Evolutionary conservation across 768 basidiomycete genomes (phyloP), one percentile per base, ranked within the genome.

Genomic region (Mycena galopus): DNA sequence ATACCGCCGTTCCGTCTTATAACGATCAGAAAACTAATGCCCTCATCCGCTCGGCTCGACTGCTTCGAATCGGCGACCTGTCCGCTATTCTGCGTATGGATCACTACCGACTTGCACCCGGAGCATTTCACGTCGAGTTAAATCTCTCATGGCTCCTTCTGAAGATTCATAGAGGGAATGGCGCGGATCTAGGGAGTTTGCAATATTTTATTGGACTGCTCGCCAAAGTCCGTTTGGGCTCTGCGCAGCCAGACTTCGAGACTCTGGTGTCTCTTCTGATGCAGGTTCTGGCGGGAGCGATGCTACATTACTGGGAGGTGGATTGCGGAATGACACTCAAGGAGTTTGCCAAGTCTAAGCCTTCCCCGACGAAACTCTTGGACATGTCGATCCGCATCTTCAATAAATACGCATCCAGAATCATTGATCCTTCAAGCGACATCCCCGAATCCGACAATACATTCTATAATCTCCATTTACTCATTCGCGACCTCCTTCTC

Each of bases 221-320:
- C 1, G 50, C 74, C 10, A 72, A 72, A 27, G 30, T 33, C 25
- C 69, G 71, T 12, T 75, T 79, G 8, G 76, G 72, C 0, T 65
- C 66, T 1, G 57, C 69, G 29, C 68, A 79, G 17, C 78, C 74
- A 0, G 68, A 79, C 47, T 77, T 76, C 23, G 72, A 79, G 12
- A 76, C 77, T 0, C 59, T 79, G 4, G 21, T 75, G 1, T 61
- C 69, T 5, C 35, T 63, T 2, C 25, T 70, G 12, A 70, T 72
- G 23, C 73, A 78, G 16, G 74, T 79, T 8, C 69, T 77, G 0
- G 16, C 14, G 0, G 78, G 75, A 0, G 44, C 71, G 14, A 73
- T 78, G 25, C 23, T 76, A 1, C 58, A 76, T 35, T 70, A 62
- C 0, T 78, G 75, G 77, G 57, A 42, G 4, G 61, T 47, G 3